Base-by-base conservation (phyloP, 2,329 filamentous ascomycete genomes). In the Ophiobolus disseminans region DNA sequence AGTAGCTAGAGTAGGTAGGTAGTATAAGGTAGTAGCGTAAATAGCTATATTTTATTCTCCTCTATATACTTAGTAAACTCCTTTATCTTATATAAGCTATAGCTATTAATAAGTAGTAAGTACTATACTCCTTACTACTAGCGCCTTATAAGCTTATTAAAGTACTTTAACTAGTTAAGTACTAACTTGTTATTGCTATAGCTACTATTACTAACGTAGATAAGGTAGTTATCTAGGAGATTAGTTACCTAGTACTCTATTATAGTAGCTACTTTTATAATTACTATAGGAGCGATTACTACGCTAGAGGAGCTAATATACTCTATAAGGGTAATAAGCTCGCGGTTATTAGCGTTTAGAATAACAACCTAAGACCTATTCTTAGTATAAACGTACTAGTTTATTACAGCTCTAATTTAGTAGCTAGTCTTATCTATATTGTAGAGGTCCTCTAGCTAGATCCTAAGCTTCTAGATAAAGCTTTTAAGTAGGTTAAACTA, bases 31-130 rank as follows among this genome's bases (percentile, higher is more conserved):
- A 32, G 46, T 7, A 49, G 26, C 5, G 31, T 23, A 22, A 44
- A 31, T 7, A 32, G 19, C 19, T 23, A 22, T 25, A 77, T 75
- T 36, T 73, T 65, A 37, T 76, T 50, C 10, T 62, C 40, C 37
- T 48, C 58, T 45, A 50, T 75, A 19, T n/a, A 6, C 22, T 65
- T 22, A 35, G 73, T 41, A 51, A 77, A 76, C 48, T 70, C 50
- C n/a, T 48, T 45, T 7, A 58, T 68, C 22, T 69, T 23, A 57
- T 76, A 56, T 43, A 60, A 73, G 36, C 47, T 47, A 62, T 76
- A 53, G 21, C 69, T 57, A 60, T 76, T 66, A 19, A 76, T 47
- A 37, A 77, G 60, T 6, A 77, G 56, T 2, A 76, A 55, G 19
- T 63, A 48, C 63, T 70, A 70, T 42, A n/a, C 8, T 35, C 8